Percentiles rank a stretch among this genome's conserved stretches.
phyloP scores from a whole-genome alignment of 371 early-diverging fungal species.

The Apophysomyces elegans region DNA sequence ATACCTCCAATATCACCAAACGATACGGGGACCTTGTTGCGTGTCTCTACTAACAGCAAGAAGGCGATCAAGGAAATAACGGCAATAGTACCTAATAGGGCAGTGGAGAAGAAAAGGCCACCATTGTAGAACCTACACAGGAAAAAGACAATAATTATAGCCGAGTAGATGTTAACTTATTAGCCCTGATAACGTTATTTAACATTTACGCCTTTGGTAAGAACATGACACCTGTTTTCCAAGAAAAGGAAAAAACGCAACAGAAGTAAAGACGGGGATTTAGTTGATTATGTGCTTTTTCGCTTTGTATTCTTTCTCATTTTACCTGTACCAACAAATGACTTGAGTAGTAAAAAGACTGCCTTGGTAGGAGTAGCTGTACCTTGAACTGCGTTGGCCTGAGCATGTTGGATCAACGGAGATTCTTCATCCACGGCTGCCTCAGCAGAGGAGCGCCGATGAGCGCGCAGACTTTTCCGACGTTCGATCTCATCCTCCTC shows the following conservation, averaged over 20 bases:
- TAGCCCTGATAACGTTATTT: neutral
- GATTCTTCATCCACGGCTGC: conserved; percentile 31
- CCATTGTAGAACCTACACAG: conserved; percentile 64
- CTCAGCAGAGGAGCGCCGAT: conserved; percentile 10
- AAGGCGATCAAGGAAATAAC: conserved; percentile 61
- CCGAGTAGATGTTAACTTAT: conserved; percentile 4
- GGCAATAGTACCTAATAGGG: conserved; percentile 56
- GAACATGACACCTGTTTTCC: conserved; percentile 70
- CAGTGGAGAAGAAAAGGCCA: conserved; percentile 63
- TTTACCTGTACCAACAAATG: conserved; percentile 79
- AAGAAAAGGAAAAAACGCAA: conserved; percentile 43
- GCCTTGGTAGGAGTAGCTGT: conserved; percentile 74
- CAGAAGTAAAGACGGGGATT: too few relatives aligned
- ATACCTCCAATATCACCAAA: conserved; percentile 77
- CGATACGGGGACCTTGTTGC: conserved; percentile 59
- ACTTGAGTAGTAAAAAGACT: conserved; percentile 73
- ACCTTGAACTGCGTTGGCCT: conserved; percentile 57
- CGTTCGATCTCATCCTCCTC: conserved; percentile 61
- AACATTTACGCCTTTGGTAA: conserved; percentile 63
- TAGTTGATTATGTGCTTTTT: too few relatives aligned
- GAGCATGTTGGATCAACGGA: conserved; percentile 53
- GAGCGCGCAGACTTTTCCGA: conserved; percentile 29
- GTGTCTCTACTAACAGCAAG: conserved; percentile 65
- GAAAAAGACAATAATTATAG: conserved; percentile 1
- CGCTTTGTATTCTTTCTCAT: neutral